Evolutionary conservation across 768 basidiomycete genomes (phyloP).

Genomic region (Rhodosporidiobolus sp.): DNA sequence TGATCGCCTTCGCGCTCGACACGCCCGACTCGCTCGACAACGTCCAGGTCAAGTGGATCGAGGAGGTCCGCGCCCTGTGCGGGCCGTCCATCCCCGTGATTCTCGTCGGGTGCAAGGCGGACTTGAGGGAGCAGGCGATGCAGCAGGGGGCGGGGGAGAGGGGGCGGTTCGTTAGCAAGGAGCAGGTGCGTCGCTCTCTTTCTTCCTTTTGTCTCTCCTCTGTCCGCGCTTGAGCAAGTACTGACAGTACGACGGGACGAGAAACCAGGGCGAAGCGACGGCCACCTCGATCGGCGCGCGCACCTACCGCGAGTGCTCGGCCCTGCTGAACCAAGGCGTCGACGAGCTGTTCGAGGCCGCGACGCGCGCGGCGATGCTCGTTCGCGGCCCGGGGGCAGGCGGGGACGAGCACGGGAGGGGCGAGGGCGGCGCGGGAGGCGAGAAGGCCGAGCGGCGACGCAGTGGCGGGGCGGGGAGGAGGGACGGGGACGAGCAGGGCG

Average conservation of each 20-base stretch:
- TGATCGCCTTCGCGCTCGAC: constrained; percentile 95
- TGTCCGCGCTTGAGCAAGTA: constrained; percentile 46
- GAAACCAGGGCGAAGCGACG: constrained; percentile 71
- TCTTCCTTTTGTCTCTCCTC: constrained; percentile 45
- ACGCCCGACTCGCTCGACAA: constrained; percentile 96
- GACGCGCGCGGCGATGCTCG: constrained; percentile 92
- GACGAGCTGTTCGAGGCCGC: constrained; percentile 98
- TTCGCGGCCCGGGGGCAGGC: constrained; percentile 53
- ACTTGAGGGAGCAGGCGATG: constrained; percentile 61
- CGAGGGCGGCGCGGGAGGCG: background rate
- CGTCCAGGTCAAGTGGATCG: constrained; percentile 96
- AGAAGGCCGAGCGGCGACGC: constrained; percentile 18
- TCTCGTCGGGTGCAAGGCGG: constrained; percentile 93
- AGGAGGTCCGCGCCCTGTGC: constrained; percentile 95
- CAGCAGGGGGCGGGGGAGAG: constrained; percentile 43
- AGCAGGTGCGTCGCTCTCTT: constrained; percentile 45
- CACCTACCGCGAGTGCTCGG: constrained; percentile 81
- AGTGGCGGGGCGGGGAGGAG: background rate
- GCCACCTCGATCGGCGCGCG: constrained; percentile 82
- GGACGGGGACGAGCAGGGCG: background rate
- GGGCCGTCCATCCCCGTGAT: constrained; percentile 87
- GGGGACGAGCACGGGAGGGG: background rate
- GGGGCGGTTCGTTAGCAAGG: constrained; percentile 48
- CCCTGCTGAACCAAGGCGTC: constrained; percentile 59
- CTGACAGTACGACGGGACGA: background rate